These are phyloP conservation scores for Phytophthora pistaciae DNA, from an alignment of 352 stramenopile species.

Conservation along the genomic window DNA sequence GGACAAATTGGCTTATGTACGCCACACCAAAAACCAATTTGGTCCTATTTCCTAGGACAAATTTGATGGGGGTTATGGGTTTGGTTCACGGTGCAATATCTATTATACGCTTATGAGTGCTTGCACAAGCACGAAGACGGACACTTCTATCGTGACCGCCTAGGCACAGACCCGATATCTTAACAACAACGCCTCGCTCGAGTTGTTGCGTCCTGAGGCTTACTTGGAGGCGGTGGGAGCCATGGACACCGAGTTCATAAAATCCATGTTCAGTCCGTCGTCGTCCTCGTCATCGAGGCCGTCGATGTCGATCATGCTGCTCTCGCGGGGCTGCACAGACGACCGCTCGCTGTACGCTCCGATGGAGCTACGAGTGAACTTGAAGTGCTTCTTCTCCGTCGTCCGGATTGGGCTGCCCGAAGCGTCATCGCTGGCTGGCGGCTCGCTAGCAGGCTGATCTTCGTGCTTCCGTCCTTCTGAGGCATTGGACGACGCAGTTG, in stretches of 20 bases:
- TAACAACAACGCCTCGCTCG: slow-evolving; percentile 8
- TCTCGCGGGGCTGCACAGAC: slow-evolving; percentile 36
- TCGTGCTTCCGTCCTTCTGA: slow-evolving; percentile 11
- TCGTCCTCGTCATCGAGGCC: slow-evolving; percentile 50
- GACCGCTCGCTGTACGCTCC: slow-evolving; percentile 31
- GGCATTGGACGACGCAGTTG: slow-evolving; percentile 11
- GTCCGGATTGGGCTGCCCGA: slow-evolving; percentile 11
- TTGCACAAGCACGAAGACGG: slow-evolving; percentile 15
- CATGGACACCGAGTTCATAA: slow-evolving; percentile 61
- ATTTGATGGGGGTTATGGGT: too few relatives aligned
- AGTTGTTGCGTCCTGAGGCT: slow-evolving; percentile 7
- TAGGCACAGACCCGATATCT: slow-evolving; percentile 6
- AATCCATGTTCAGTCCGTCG: slow-evolving; percentile 85
- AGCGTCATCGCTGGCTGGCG: slow-evolving; percentile 24
- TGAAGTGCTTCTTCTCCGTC: slow-evolving; percentile 44
- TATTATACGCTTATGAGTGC: slow-evolving; percentile 28
- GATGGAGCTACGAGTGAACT: slow-evolving; percentile 47
- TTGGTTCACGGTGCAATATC: slow-evolving; percentile 10
- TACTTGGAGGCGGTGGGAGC: slow-evolving; percentile 30
- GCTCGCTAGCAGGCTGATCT: slow-evolving; percentile 35
- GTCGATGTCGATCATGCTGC: slow-evolving; percentile 49
- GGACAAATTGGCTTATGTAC: too few relatives aligned
- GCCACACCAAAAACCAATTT: too few relatives aligned
- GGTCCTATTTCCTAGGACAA: too few relatives aligned
- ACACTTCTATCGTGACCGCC: neutral